A percentile compares a stretch with the other conserved stretches of the same genome.
Conservation (phyloP, 495 filamentous ascomycete species). For the Filosporella fistucella region DNA sequence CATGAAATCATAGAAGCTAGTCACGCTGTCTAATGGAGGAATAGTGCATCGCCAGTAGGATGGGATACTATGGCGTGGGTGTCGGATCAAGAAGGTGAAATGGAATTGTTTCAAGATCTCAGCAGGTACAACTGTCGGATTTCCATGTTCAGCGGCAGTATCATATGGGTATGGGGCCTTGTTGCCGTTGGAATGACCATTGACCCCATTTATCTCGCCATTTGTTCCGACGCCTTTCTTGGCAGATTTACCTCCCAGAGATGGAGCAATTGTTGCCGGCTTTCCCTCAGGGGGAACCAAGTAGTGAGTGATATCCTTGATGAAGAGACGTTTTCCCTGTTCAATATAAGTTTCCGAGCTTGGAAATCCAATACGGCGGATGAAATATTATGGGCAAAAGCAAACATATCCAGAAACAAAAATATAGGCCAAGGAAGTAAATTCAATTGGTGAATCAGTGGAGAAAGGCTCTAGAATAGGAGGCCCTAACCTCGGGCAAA, state of each 20-base stretch:
- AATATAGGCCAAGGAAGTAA: too few species aligned
- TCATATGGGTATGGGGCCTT: slow-evolving; percentile 50
- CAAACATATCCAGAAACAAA: too few species aligned
- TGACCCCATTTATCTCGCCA: slow-evolving; percentile 21
- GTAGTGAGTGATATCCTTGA: slow-evolving; percentile 96
- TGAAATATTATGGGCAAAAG: too few species aligned
- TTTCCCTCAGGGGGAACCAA: slow-evolving; percentile 69
- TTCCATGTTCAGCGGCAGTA: slow-evolving; percentile 53
- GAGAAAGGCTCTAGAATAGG: too few species aligned
- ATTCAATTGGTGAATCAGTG: too few species aligned
- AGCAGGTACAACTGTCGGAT: slow-evolving; percentile 80
- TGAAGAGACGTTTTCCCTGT: slow-evolving; percentile 82
- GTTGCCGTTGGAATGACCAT: slow-evolving; percentile 26
- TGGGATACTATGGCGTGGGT: slow-evolving; percentile 81
- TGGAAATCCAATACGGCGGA: slow-evolving; percentile 9
- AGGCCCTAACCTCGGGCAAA: too few species aligned
- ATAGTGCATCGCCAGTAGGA: slow-evolving; percentile 95
- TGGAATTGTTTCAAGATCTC: slow-evolving; percentile 70
- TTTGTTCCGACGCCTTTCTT: slow-evolving; percentile 59
- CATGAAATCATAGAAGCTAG: slow-evolving; percentile 82
- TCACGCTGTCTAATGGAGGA: slow-evolving; percentile 73
- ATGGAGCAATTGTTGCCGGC: slow-evolving; percentile 67
- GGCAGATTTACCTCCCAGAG: slow-evolving; percentile 40
- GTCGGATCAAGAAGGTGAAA: slow-evolving; percentile 96
- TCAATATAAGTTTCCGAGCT: slow-evolving; percentile 23